phyloP scores from a whole-genome alignment of 2,329 filamentous ascomycete genomes.

The Aspergillus ustus region DNA sequence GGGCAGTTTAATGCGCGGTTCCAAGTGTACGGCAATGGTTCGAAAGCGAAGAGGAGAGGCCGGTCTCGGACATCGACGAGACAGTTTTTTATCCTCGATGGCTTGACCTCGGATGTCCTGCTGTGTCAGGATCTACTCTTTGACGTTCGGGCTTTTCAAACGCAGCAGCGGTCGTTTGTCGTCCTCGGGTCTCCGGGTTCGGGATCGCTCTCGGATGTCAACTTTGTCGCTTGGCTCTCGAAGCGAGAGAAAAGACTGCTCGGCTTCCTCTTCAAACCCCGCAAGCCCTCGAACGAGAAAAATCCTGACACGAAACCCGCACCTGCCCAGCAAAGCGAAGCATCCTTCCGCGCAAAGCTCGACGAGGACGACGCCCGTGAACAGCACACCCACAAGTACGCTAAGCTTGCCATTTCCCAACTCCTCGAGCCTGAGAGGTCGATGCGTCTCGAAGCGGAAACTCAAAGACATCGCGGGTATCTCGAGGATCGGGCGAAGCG shows the following conservation, averaged over 20 bases:
- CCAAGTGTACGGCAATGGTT: background rate
- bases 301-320: too few relatives aligned
- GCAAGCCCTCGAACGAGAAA: too few relatives aligned
- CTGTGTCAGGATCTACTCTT: background rate
- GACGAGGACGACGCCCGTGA: too few relatives aligned
- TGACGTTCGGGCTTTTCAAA: background rate
- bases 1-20: background rate
- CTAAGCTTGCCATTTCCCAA: too few relatives aligned
- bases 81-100: slow-evolving; percentile 3
- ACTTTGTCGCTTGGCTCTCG: background rate
- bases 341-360: too few relatives aligned
- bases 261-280: background rate
- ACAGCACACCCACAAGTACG: too few relatives aligned
- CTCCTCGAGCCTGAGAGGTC: too few relatives aligned
- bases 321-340: too few relatives aligned
- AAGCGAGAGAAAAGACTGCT: background rate
- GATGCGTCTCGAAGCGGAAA: too few relatives aligned
- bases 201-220: background rate
- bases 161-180: background rate
- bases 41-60: background rate
- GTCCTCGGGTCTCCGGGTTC: background rate
- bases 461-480: too few relatives aligned
- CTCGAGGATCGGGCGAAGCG: too few relatives aligned
- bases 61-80: background rate
- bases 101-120: background rate